A percentile compares a stretch with the other conserved stretches of the same genome.
Evolutionary conservation across 768 basidiomycete species (phyloP).

Genomic region (Dentipellis sp.): DNA sequence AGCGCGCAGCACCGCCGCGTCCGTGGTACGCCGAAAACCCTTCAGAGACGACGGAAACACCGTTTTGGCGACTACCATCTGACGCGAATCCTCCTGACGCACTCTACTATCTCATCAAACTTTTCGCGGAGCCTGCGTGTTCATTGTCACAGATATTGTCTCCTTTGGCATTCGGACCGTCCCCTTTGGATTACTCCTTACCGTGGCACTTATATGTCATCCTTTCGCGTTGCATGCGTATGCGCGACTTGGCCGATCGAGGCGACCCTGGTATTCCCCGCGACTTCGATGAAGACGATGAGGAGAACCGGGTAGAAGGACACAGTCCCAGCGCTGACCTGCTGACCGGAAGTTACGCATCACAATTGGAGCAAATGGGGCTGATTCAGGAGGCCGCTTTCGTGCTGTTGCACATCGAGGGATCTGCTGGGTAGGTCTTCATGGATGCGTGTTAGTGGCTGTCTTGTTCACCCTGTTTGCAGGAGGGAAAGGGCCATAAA

Average conservation of each 20-base stretch:
- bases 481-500: conserved; percentile 81
- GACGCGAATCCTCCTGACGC: conserved; percentile 52
- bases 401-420: conserved; percentile 83
- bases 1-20: conserved; percentile 40
- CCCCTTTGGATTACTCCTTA: conserved; percentile 72
- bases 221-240: conserved; percentile 70
- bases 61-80: conserved; percentile 34
- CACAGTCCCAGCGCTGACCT: conserved; percentile 80
- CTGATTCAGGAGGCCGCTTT: conserved; percentile 83
- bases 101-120: conserved; percentile 71
- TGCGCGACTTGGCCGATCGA: conserved; percentile 86
- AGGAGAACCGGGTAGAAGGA: conserved; percentile 50
- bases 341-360: conserved; percentile 76
- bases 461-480: conserved; percentile 1
- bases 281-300: conserved; percentile 28
- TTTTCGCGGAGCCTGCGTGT: conserved; percentile 64
- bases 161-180: conserved; percentile 67
- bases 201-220: conserved; percentile 92
- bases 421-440: conserved; percentile 56
- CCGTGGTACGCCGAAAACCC: conserved; percentile 46
- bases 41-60: conserved; percentile 12
- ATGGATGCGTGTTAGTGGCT: neutral
- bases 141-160: conserved; percentile 61
- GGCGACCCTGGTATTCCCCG: conserved; percentile 32
- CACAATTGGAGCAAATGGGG: conserved; percentile 74